Percentiles rank a stretch among this genome's conserved stretches.
Evolutionary conservation across 2,329 filamentous ascomycete species (phyloP).

Genomic region (Trichoderma sp.): DNA sequence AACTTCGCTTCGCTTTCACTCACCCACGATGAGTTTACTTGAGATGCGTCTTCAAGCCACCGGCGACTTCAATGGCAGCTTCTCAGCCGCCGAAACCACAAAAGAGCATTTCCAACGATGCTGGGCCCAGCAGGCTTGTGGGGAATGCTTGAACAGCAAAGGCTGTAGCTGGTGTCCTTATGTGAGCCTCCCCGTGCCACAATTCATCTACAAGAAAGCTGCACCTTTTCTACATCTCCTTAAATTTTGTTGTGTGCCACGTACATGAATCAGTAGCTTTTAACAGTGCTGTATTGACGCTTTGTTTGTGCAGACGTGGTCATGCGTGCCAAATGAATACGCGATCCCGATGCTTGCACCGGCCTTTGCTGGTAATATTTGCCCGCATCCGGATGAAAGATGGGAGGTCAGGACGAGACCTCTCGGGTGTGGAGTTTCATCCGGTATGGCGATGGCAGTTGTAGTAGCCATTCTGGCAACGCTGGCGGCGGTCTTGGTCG

Average conservation of each 20-base stretch:
- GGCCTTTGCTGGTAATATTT: constrained; percentile 47
- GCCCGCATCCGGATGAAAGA: constrained; percentile 47
- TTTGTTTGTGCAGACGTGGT: constrained; percentile 42
- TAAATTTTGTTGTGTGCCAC: neutral
- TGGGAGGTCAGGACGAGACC: constrained; percentile 39
- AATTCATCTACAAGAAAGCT: neutral
- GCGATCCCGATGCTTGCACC: constrained; percentile 48
- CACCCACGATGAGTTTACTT: constrained; percentile 21
- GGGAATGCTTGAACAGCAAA: constrained; percentile 41
- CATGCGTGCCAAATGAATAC: constrained; percentile 52
- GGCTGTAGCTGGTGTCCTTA: constrained; percentile 54
- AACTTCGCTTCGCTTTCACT: neutral
- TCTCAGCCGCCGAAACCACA: constrained; percentile 29
- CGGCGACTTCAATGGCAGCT: constrained; percentile 29
- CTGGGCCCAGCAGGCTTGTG: constrained; percentile 50
- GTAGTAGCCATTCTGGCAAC: constrained; percentile 31
- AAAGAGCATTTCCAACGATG: constrained; percentile 46
- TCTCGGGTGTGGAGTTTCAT: constrained; percentile 37
- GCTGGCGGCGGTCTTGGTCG: constrained; percentile 26
- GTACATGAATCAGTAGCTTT: neutral
- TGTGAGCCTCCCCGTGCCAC: constrained; percentile 34
- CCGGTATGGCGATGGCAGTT: constrained; percentile 33
- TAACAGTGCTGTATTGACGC: neutral
- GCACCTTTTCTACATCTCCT: neutral
- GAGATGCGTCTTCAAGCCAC: neutral